Base-by-base conservation (phyloP, 23 red algal species). In the Pyropia haitanensis region DNA sequence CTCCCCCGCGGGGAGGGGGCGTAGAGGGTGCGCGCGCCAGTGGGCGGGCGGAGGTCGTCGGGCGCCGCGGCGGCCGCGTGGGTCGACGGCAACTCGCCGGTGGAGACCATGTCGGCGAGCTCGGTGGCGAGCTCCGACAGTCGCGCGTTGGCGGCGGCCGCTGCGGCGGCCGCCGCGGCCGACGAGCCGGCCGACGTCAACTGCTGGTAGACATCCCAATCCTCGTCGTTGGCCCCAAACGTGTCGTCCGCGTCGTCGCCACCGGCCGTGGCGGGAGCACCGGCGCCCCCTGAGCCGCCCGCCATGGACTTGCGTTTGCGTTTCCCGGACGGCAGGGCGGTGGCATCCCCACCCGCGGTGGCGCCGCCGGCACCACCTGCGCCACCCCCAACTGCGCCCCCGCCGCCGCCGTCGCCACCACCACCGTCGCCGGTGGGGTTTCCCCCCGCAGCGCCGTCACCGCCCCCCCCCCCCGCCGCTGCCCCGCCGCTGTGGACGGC, bases 181-280 rank as follows among this genome's bases (percentile, higher is more conserved):
- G 67, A 67, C 55, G 72, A 63, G 19, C 67, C 73, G 13, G 67
- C 65, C 19, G 76, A 70, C 49, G 56, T 75, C 76, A 90, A 74
- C 14, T 78, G 69, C 63, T 65, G 61, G 63, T 90, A 90, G 25
- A 90, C 86, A n/a, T 90, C 78, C 86, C 86, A 90, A 46, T 90
- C 86, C 6, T 58, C 53, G 52, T 90, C 86, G 49, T 83, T 77
- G 74, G 53, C 70, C 29, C 86, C 86, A 71, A 90, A 90, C 14
- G 59, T 72, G 53, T 90, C 86, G 29, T 87, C 81, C 5, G 63
- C 54, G 26, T 68, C 81, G 14, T 27, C 57, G 49, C 65, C 73
- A 51, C 30, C 29, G 19, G 67, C 68, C 3, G 59, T 44, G 20
- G 7, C 46, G 21, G n/a, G n/a, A n/a, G 18, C 46, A 6, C 26